Evolutionary conservation across 495 filamentous ascomycete genomes (phyloP), one percentile per base, ranked within the genome.

Genomic region (Talaromyces ruber): DNA sequence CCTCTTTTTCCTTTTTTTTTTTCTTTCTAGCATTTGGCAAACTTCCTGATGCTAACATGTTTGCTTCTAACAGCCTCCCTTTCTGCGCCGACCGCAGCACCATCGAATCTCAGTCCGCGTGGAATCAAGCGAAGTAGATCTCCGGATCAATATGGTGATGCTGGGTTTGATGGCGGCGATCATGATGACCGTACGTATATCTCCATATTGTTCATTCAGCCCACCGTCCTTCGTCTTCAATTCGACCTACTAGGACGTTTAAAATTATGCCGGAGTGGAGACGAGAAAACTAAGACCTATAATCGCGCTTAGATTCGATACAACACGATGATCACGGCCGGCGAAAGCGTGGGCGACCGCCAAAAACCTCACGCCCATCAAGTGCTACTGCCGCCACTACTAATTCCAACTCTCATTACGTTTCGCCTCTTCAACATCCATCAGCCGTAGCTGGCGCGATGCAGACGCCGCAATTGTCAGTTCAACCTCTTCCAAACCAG

Each of bases 111-210:
- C 56, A 81, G 71, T 63, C 84, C 91, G 65, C 87, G 94, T 72
- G 92, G 92, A 64, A 74, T 91, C 71, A 98, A 98, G 80, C 86
- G 94, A 76, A 94, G 90, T 84, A 91, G 92, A 62, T 97, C 94
- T 59, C 93, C 92, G 67, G 90, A 95, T 66, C 80, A 80, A 60
- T 70, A 74, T 66, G 86, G 87, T 70, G 84, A 83, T 69, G 86
- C 89, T 70, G 73, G 78, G 65, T 73, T 76, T 65, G 66, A 73
- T 64, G 81, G 83, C 70, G 84, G 82, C 68, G 81, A 82, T 65
- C 83, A 85, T 75, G 91, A 95, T 79, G 91, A 92, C 80, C 88
- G 91, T 93, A 88, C 75, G 89, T 91, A 76, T 65, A 64, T 60
- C 56, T 64, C 57, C 24, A n/a, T 39, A 3, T 34, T 34, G 34